These are phyloP conservation scores for Lantana camara DNA, from an alignment of 257 asterid species.

Conservation along the genomic window DNA sequence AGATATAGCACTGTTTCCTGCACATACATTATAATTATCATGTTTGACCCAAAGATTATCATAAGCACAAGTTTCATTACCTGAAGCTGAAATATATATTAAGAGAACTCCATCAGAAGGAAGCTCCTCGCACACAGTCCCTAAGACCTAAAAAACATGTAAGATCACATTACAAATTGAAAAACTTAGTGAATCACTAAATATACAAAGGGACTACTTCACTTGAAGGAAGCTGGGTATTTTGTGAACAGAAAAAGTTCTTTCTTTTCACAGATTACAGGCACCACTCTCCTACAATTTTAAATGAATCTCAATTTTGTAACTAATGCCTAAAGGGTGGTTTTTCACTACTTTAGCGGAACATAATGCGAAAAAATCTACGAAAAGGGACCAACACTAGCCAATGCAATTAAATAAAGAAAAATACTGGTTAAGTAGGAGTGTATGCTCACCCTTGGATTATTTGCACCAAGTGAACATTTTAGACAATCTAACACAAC, in stretches of 20 bases:
- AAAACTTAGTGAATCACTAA: neutral
- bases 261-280: neutral
- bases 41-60: slow-evolving; percentile 19
- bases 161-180: slow-evolving; percentile 28
- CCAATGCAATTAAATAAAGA: slow-evolving; percentile 8
- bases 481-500: neutral
- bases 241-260: neutral
- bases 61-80: slow-evolving; percentile 38
- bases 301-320: neutral
- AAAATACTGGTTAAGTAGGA: neutral
- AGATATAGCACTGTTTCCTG: slow-evolving; percentile 60
- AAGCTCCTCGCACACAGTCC: slow-evolving; percentile 93
- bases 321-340: neutral
- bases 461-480: slow-evolving; percentile 7
- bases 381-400: slow-evolving; percentile 1
- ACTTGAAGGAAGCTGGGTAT: slow-evolving; percentile 1
- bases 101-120: slow-evolving; percentile 87
- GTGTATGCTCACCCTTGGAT: slow-evolving; percentile 15
- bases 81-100: slow-evolving; percentile 80
- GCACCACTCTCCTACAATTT: neutral
- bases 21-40: slow-evolving; percentile 31
- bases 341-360: slow-evolving; percentile 7
- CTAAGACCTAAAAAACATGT: slow-evolving; percentile 69
- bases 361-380: slow-evolving; percentile 1
- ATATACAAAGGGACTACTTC: slow-evolving; percentile 8